Base-by-base conservation (phyloP, 148 eudicot species). In the Silene uniflora region DNA sequence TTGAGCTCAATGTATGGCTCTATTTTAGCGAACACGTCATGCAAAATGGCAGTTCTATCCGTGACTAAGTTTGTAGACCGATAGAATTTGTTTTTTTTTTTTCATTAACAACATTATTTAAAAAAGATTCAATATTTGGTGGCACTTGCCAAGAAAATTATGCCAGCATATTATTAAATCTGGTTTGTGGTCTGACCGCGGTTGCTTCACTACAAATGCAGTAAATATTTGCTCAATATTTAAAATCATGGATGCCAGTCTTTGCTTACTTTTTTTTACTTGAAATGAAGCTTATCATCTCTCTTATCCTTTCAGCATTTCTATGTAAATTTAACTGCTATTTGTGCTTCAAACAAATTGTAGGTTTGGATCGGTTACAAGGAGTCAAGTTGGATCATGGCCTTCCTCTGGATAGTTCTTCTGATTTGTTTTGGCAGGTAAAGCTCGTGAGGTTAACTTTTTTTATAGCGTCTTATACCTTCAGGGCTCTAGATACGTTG, bases 301-400 rank as follows among this genome's bases (percentile, higher is more conserved):
- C 52, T 29, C 22, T 23, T 52, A 22, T 35, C 42, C 13, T 42
- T 67, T 59, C 27, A 44, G 56, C 55, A 42, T 44, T 58, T 71
- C 27, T 62, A 14, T 64, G 54, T 17, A 46, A 46, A 14, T 35
- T 8, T 76, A 10, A 81, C 42, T 61, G 47, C 16, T 72, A 72
- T n/a, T 14, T 76, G 16, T 76, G 75, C 27, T 79, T 21, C 35
- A 60, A 66, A 27, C 67, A 63, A 49, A 67, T 66, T 46, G 75
- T 87, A 92, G 97, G 88, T 92, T 75, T 92, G 97, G 97, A 81
- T 92, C 22, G 80, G 79, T 25, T 92, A 90, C 79, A 92, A 90
- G 81, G 95, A 92, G 78, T 72, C 89, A 64, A 86, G 77, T 80
- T 92, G 89, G 95, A 65, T 79, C 60, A 81, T 44, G 66, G 81